Evolutionary conservation across 2,329 filamentous ascomycete genomes (phyloP).

Genomic region (Didymella pomorum): DNA sequence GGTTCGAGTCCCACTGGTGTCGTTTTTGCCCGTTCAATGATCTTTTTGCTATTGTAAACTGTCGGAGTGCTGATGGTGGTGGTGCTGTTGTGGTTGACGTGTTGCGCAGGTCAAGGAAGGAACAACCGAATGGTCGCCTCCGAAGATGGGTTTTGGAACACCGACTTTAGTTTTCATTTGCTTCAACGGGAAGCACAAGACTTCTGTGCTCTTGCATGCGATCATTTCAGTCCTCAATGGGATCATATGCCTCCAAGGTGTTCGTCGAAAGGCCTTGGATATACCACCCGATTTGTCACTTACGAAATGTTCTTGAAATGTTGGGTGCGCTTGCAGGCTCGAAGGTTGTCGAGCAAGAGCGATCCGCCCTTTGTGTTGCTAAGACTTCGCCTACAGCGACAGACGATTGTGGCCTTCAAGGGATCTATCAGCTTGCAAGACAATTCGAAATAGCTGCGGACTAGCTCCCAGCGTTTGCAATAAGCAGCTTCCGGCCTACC

Average conservation of each 20-base stretch:
- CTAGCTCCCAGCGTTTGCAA: neutral
- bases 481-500: neutral
- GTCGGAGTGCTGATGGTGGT: neutral
- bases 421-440: neutral
- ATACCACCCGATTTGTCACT: too few relatives aligned
- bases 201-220: too few relatives aligned
- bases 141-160: too few relatives aligned
- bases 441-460: neutral
- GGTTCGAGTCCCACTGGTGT: slow-evolving; percentile 55
- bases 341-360: neutral
- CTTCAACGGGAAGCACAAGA: too few relatives aligned
- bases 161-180: too few relatives aligned
- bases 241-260: neutral
- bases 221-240: neutral
- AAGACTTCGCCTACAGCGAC: neutral
- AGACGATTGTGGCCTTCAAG: neutral
- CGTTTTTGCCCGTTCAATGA: slow-evolving; percentile 27
- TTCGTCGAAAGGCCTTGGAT: too few relatives aligned
- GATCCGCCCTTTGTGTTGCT: neutral
- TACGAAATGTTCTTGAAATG: too few relatives aligned
- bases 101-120: too few relatives aligned
- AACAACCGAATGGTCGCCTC: too few relatives aligned
- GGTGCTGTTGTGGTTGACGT: neutral
- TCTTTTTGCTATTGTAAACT: slow-evolving; percentile 18
- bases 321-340: neutral